Evolutionary conservation across 1,284 basidiomycete species (phyloP), one percentile per base, ranked within the genome.

Genomic region (Schizophyllum commune): DNA sequence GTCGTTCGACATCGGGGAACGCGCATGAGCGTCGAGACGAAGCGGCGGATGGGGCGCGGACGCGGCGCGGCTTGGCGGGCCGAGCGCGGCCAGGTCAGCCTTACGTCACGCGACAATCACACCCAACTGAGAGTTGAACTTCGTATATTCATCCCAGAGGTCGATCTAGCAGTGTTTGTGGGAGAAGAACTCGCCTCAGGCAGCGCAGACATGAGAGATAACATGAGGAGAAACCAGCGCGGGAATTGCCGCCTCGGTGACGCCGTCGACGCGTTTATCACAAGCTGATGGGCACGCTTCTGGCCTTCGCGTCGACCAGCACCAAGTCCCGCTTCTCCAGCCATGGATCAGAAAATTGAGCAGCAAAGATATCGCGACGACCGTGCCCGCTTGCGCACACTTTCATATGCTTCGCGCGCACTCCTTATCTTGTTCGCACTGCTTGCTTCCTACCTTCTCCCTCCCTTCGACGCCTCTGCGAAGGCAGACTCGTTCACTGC

Each of bases 391-490:
- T 13, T 27, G 15, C 15, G 15, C 53, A 55, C 17, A 57, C 19
- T 27, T 21, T 58, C n/a, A 52, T 6, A 52, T 62, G 59, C 63
- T 63, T 62, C 65, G 63, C 61, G 59, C 47, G 58, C 63, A 20
- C 61, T 59, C 22, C 21, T 61, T 56, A 59, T 51, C 59, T 59
- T 56, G 51, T 63, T 63, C 4, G 47, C 60, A 15, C 47, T 67
- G 32, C 58, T 72, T 60, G 55, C 69, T 59, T 62, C 68, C 55
- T 19, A n/a, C 27, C 60, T 66, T 51, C 59, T 74, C 5, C 65
- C 73, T 32, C 64, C 74, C 17, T 73, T 78, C 47, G 75, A 79
- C 62, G 66, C 73, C 0, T 77, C 76, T 4, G 78, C 85, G 0
- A 67, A 65, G 19, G 70, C 76, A 47, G 61, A 75, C 5, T 56